Evolutionary conservation across 192 early-diverging fungal species (phyloP).

Genomic region (Coemansia sp.): DNA sequence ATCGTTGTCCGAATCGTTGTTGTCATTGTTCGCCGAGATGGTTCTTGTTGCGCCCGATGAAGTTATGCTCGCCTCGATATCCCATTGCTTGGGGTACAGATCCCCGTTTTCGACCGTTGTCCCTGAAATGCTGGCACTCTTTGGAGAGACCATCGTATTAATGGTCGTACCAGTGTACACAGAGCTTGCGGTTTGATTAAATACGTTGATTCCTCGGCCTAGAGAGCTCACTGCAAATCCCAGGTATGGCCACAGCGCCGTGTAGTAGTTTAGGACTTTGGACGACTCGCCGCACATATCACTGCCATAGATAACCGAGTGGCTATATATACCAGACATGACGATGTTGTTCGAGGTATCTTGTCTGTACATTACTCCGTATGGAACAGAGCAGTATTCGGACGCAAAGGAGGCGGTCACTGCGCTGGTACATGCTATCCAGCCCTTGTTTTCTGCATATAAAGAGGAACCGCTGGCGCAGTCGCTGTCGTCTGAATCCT

Average conservation of each 20-base stretch:
- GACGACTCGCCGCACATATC: conserved; percentile 8
- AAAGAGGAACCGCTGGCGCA: background rate
- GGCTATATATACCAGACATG: conserved; percentile 13
- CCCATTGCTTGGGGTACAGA: conserved; percentile 4
- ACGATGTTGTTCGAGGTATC: conserved; percentile 1
- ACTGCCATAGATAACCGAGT: conserved; percentile 11
- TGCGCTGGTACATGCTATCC: background rate
- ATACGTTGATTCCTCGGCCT: background rate
- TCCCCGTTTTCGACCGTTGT: background rate
- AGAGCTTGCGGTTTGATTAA: background rate
- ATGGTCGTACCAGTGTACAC: background rate
- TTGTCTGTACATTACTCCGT: conserved; percentile 14
- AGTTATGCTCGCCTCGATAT: background rate
- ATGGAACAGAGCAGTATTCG: conserved; percentile 16
- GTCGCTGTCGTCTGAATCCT: background rate
- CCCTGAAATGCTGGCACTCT: too few species aligned
- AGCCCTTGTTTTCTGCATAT: background rate
- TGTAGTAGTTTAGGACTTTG: conserved; percentile 24
- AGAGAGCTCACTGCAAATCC: conserved; percentile 7
- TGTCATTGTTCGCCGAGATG: background rate
- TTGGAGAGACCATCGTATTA: background rate
- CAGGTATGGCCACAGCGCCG: conserved; percentile 15
- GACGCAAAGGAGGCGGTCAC: background rate
- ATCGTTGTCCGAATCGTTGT: background rate
- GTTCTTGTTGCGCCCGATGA: background rate